phyloP scores from a whole-genome alignment of 139 green algal genomes.

The Asterochloris sp. region DNA sequence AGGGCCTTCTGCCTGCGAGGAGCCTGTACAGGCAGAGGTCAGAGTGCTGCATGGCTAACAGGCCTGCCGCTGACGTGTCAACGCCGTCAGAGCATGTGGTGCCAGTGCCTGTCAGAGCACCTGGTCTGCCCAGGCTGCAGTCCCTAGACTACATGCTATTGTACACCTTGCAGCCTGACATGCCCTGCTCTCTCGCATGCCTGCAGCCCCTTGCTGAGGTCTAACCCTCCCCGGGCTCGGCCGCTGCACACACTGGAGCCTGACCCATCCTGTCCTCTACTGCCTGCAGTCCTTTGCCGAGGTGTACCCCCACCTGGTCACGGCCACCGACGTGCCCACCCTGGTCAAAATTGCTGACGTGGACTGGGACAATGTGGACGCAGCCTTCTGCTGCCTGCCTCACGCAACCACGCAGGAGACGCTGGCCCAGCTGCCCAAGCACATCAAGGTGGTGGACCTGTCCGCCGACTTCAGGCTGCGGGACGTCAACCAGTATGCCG shows the following conservation, averaged over 20 bases:
- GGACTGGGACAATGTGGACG: conserved; percentile 78
- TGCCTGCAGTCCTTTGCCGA: conserved; percentile 69
- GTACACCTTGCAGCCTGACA: too few species aligned
- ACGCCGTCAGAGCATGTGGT: too few species aligned
- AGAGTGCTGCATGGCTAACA: too few species aligned
- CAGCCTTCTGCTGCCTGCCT: conserved; percentile 97
- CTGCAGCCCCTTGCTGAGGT: neutral
- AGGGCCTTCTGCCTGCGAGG: too few species aligned
- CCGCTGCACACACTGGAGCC: neutral
- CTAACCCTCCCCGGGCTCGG: neutral
- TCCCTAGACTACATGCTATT: too few species aligned
- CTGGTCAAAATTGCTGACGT: conserved; percentile 91
- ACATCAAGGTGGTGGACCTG: conserved; percentile 94
- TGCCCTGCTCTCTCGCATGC: too few species aligned
- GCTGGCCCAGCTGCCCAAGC: conserved; percentile 69
- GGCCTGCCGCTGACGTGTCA: too few species aligned
- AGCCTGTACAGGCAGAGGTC: too few species aligned
- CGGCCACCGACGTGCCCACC: conserved; percentile 55
- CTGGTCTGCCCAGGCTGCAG: too few species aligned
- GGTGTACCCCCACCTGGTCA: conserved; percentile 89
- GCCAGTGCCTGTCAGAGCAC: too few species aligned
- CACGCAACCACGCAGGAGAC: conserved; percentile 95
- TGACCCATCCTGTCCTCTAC: neutral
- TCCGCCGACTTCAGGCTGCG: conserved; percentile 93
- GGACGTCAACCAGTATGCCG: conserved; percentile 77